Evolutionary conservation across 2,329 filamentous ascomycete species (phyloP).

Genomic region (Paraphaeosphaeria minitans): DNA sequence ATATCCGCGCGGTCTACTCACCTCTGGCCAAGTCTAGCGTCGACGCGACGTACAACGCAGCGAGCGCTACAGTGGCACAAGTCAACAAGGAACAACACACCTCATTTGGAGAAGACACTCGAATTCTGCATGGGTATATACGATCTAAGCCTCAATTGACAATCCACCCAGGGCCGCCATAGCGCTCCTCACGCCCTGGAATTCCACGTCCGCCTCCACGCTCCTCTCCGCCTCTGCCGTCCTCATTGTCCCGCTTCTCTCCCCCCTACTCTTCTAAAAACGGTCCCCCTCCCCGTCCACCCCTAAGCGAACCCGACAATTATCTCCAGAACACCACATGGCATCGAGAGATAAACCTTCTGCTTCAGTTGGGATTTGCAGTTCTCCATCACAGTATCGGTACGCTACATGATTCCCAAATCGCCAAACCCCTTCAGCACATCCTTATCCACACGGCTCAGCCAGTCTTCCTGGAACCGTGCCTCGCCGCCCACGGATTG

Average conservation of each 20-base stretch:
- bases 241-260: background rate
- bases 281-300: no score
- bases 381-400: background rate
- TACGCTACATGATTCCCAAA: conserved; percentile 43
- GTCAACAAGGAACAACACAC: background rate
- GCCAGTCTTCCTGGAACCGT: conserved; percentile 70
- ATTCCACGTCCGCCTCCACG: background rate
- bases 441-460: conserved; percentile 75
- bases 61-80: no score
- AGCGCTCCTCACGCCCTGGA: background rate
- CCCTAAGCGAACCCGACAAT: background rate
- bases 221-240: background rate
- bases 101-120: background rate
- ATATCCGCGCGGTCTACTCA: no score
- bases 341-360: no score
- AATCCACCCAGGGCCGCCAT: background rate
- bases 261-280: background rate
- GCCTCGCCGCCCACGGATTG: conserved; percentile 66
- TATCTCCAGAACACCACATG: no score
- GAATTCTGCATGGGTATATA: conserved; percentile 8
- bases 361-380: no score
- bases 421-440: conserved; percentile 67
- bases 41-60: no score
- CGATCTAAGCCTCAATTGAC: background rate
- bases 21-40: no score